Evolutionary conservation across 2,329 filamentous ascomycete genomes (phyloP), one percentile per base, ranked within the genome.

Genomic region (Microcyclospora pomicola): DNA sequence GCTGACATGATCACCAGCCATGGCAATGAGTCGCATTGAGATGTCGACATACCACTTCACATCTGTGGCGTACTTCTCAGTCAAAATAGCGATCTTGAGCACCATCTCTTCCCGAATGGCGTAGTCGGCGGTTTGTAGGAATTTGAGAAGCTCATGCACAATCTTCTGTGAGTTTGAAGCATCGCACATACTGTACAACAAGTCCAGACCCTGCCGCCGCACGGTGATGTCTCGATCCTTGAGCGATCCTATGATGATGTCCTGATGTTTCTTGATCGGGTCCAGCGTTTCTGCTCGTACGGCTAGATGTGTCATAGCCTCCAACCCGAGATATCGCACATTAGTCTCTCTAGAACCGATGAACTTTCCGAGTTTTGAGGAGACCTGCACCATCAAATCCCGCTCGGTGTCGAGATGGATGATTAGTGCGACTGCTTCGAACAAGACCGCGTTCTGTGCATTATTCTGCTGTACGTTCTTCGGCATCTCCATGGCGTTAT

Each of bases 401-500:
- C 88, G 82, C 59, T 98, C 91, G 0, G 86, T 95, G 51, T 96
- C 91, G 15, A 98, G 73, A 56, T 98, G 91, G 48, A 98, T 98
- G 50, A 95, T 91, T 33, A 98, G 75, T 57, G 98, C 95, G 61
- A 98, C 98, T 15, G 91, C 92, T 66, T 98, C 91, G 54, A 98
- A 98, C 1, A 98, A 71, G 11, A 98, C 86, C 0, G 91, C 91
- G 55, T 98, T 98, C 56, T 96, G 91, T 0, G 91, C 91, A 57
- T 98, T 98, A 61, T 98, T 98, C 58, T 98, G 91, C 62, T 98
- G 91, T 12, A 98, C 91, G 52, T 98, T 98, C 65, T 96, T 98
- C 37, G 85, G 91, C 56, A 84, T 79, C 55, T 96, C 88, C 68
- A 93, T 79, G 1, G 91, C 88, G 29, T 84, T 69, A 52, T 95